Evolutionary conservation across 1,139 yeast genomes (phyloP), one percentile per base, ranked within the genome.

Genomic region (Saccharomyces hybrid): DNA sequence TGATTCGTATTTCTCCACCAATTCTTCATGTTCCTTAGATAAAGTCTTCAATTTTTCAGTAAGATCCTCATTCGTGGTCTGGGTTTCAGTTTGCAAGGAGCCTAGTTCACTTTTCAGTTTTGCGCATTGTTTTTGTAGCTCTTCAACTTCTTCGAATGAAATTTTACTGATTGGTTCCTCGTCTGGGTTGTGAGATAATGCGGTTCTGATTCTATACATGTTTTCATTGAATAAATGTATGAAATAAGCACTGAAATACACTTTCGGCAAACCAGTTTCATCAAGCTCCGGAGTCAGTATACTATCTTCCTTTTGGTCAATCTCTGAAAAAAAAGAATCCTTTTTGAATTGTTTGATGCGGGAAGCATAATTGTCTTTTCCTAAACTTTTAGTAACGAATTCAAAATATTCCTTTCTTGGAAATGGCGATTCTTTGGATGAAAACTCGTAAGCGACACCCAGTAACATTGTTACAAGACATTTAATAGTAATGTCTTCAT

Each of bases 211-310:
- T 54, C 96, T 76, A 16, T 80, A 73, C 60, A 79, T 82, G 63
- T 88, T 87, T 7, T 86, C 95, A 60, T 83, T 85, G 52, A 93
- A 72, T 54, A 89, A 72, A 4, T 75, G 74, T 2, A 88, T 84
- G 65, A 88, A 89, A 2, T 77, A 72, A 0, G 79, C 66, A 59
- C 84, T 86, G 64, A 93, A 86, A 62, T 79, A 89, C 1, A 91
- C 88, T 55, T 83, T 81, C 0, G 98, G 99, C 44, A 91, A 75
- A 1, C 99, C 99, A 1, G 96, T 83, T 2, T 82, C 84, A 66
- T 89, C 96, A 58, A 80, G 79, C 5, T 73, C 72, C 2, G 83
- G 79, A 29, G 75, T 73, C 28, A 79, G 67, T 42, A 75, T 69
- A 32, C 72, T 72, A 3, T 76, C 56, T 5, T 55, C 76, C 9